These are phyloP conservation scores for Chalaropsis ovoidea DNA, from an alignment of 2,329 filamentous ascomycete genomes.

Conservation along the genomic window DNA sequence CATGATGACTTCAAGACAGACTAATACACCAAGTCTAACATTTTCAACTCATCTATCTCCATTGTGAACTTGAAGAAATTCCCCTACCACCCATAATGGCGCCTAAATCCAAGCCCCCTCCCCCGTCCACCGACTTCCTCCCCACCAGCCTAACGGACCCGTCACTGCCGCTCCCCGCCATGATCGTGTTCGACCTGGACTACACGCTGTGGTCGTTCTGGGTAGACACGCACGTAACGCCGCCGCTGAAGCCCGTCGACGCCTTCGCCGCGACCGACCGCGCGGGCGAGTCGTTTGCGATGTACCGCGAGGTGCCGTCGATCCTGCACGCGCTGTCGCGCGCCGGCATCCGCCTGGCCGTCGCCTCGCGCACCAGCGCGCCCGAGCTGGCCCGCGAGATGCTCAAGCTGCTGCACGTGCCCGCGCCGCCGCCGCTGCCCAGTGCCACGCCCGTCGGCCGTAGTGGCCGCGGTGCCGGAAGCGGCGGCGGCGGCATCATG, in stretches of 20 bases:
- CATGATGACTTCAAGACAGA: background rate
- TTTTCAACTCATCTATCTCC: no score
- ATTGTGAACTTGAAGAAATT: no score
- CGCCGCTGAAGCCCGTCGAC: constrained; percentile 50
- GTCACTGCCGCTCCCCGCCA: constrained; percentile 59
- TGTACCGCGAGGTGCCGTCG: constrained; percentile 59
- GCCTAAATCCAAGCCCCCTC: constrained; percentile 27
- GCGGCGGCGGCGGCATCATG: constrained; percentile 25
- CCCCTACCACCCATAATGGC: constrained; percentile 12
- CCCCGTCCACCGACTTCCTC: constrained; percentile 28
- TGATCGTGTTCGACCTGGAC: constrained; percentile 91
- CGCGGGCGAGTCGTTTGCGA: constrained; percentile 56
- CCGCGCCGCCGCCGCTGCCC: constrained; percentile 31
- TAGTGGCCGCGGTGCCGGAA: constrained; percentile 26
- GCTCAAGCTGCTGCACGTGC: constrained; percentile 60
- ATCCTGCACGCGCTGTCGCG: constrained; percentile 52
- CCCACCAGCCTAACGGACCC: constrained; percentile 43
- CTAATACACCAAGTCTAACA: no score
- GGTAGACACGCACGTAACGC: constrained; percentile 83
- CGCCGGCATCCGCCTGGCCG: constrained; percentile 47
- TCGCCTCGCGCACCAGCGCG: constrained; percentile 71
- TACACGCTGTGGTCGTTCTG: constrained; percentile 99
- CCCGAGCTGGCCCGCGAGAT: constrained; percentile 73
- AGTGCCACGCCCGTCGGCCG: constrained; percentile 24
- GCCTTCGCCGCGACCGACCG: constrained; percentile 41